phyloP scores from a whole-genome alignment of 805 yeast genomes.

The Teunomyces barrocoloradensis region DNA sequence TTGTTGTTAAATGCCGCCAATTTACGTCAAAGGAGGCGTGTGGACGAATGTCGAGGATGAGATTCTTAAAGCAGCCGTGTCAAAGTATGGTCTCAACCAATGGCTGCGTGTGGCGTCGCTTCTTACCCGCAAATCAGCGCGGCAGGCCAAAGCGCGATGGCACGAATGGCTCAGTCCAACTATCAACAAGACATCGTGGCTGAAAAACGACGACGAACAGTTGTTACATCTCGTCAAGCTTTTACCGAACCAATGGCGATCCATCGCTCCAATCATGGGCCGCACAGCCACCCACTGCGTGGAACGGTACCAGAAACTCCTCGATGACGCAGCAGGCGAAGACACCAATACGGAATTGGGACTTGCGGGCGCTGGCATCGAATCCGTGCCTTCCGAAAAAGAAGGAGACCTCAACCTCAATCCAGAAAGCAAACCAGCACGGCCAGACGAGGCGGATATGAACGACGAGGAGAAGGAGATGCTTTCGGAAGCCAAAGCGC shows the following conservation, averaged over 20 bases:
- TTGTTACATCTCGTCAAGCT: constrained; percentile 62
- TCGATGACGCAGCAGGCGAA: constrained; percentile 46
- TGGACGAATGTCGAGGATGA: constrained; percentile 90
- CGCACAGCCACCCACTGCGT: constrained; percentile 86
- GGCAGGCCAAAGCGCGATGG: constrained; percentile 94
- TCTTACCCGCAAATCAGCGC: constrained; percentile 79
- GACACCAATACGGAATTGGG: constrained; percentile 34
- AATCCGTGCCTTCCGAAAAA: constrained; percentile 44
- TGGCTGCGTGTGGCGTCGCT: constrained; percentile 93
- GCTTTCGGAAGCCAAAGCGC: constrained; percentile 91
- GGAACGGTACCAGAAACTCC: constrained; percentile 73
- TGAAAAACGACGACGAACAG: constrained; percentile 71
- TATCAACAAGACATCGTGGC: constrained; percentile 65
- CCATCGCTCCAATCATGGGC: constrained; percentile 77
- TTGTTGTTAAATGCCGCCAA: constrained; percentile 41
- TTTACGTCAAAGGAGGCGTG: constrained; percentile 81
- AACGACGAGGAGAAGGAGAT: constrained; percentile 89
- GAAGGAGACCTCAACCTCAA: constrained; percentile 63
- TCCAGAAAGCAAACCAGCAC: constrained; percentile 77
- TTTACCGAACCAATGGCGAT: constrained; percentile 92
- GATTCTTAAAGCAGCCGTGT: constrained; percentile 83
- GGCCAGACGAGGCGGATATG: constrained; percentile 75
- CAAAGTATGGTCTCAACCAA: constrained; percentile 90
- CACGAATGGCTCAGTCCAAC: constrained; percentile 79
- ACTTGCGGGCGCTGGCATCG: constrained; percentile 53